These are phyloP conservation scores for Yarrowia keelungensis DNA, from an alignment of 805 yeast species.

Conservation along the genomic window DNA sequence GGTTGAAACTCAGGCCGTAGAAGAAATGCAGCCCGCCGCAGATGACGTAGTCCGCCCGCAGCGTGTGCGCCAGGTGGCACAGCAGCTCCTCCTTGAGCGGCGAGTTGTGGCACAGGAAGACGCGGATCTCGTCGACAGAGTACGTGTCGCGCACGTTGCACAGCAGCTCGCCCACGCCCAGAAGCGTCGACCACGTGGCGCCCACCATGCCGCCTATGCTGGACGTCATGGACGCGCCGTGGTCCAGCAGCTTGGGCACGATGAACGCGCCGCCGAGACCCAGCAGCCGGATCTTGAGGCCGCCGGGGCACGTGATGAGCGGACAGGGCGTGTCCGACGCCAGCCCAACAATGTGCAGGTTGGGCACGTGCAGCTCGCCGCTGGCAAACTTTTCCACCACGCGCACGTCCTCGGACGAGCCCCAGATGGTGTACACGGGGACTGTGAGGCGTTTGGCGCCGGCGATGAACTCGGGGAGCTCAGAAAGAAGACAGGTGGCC, in stretches of 20 bases:
- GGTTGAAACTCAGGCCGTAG: slow-evolving; percentile 73
- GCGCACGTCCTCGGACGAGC: slow-evolving; percentile 74
- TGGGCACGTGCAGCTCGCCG: slow-evolving; percentile 61
- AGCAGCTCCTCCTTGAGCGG: slow-evolving; percentile 73
- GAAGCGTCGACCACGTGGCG: slow-evolving; percentile 73
- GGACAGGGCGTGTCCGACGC: slow-evolving; percentile 52
- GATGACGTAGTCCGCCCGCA: slow-evolving; percentile 74
- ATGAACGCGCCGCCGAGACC: slow-evolving; percentile 79
- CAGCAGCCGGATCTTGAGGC: slow-evolving; percentile 59
- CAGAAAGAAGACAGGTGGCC: slow-evolving; percentile 52
- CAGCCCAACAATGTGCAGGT: slow-evolving; percentile 70
- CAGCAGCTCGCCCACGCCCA: slow-evolving; percentile 72
- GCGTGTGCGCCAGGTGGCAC: slow-evolving; percentile 68
- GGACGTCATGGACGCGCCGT: slow-evolving; percentile 57
- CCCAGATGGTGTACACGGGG: slow-evolving; percentile 81
- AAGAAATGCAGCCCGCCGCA: slow-evolving; percentile 76
- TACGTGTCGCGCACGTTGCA: slow-evolving; percentile 55
- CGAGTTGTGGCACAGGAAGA: slow-evolving; percentile 72
- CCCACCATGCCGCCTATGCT: slow-evolving; percentile 68
- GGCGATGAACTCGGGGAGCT: slow-evolving; percentile 57
- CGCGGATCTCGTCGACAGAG: slow-evolving; percentile 58
- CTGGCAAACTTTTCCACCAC: slow-evolving; percentile 68
- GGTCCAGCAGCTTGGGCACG: slow-evolving; percentile 70
- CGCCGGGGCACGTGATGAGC: slow-evolving; percentile 55
- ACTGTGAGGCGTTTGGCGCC: slow-evolving; percentile 56